phyloP scores from a whole-genome alignment of 352 stramenopile genomes.

The Phytopythium kandeliae region DNA sequence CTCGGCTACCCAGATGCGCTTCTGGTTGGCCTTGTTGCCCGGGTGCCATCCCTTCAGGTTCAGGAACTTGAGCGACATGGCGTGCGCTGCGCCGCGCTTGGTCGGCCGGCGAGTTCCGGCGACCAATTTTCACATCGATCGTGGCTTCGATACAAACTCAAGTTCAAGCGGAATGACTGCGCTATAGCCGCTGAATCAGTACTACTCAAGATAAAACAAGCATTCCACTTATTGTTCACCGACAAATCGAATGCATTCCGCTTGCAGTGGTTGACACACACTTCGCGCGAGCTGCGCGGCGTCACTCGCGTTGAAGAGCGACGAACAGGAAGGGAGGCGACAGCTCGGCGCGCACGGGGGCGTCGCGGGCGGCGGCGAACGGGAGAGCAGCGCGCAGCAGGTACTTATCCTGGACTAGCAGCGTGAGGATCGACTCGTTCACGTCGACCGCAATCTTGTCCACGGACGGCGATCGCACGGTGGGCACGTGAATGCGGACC shows the following conservation, averaged over 20 bases:
- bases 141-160: too few relatives aligned
- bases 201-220: too few relatives aligned
- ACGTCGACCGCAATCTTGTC: conserved; percentile 46
- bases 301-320: conserved; percentile 17
- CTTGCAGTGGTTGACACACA: too few relatives aligned
- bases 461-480: conserved; percentile 16
- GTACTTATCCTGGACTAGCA: conserved; percentile 54
- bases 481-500: conserved; percentile 37
- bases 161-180: too few relatives aligned
- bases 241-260: too few relatives aligned
- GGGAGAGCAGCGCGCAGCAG: conserved; percentile 38
- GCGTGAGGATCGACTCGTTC: conserved; percentile 31
- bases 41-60: conserved; percentile 79
- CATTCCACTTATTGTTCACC: too few relatives aligned
- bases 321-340: conserved; percentile 23
- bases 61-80: conserved; percentile 79
- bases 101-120: too few relatives aligned
- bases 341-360: conserved; percentile 13
- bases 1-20: conserved; percentile 81
- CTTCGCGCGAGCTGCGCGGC: too few relatives aligned
- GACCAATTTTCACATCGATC: too few relatives aligned
- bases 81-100: too few relatives aligned
- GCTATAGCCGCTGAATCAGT: too few relatives aligned
- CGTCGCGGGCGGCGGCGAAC: conserved; percentile 30
- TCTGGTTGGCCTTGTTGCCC: conserved; percentile 77